These are phyloP conservation scores for Kokia cookei DNA, from an alignment of 441 rosid genomes.

Conservation along the genomic window DNA sequence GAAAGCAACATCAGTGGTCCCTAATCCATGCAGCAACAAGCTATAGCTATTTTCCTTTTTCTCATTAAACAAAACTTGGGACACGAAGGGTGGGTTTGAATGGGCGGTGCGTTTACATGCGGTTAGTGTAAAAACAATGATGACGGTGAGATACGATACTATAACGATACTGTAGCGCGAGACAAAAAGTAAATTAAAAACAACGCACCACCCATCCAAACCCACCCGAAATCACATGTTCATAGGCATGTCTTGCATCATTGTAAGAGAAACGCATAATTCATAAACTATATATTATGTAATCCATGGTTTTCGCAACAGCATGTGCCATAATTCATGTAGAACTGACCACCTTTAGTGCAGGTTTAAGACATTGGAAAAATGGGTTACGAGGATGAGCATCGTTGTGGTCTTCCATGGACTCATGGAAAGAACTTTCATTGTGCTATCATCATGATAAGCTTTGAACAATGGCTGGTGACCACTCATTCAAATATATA, in stretches of 20 bases:
- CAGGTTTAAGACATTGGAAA: not conserved
- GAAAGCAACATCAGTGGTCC: not conserved
- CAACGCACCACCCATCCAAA: too few species aligned
- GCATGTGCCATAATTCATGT: not conserved
- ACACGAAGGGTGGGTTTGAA: not conserved
- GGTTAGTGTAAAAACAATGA: too few species aligned
- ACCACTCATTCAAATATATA: not conserved
- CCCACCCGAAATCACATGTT: not conserved
- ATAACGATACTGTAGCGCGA: too few species aligned
- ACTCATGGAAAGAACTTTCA: not conserved
- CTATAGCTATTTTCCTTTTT: not conserved
- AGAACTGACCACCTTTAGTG: not conserved
- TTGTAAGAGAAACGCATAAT: not conserved
- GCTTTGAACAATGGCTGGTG: not conserved
- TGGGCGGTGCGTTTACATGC: too few species aligned
- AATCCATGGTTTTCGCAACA: not conserved
- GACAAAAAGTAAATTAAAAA: too few species aligned
- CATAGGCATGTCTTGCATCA: constrained; percentile 1
- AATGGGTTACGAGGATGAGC: not conserved
- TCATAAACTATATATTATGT: too few species aligned
- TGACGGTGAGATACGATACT: too few species aligned
- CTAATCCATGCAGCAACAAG: not conserved
- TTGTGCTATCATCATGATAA: not conserved
- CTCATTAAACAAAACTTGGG: too few species aligned
- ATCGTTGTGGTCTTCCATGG: not conserved